Conservation (phyloP, 2,329 filamentous ascomycete species). For the Fusarium secorum region DNA sequence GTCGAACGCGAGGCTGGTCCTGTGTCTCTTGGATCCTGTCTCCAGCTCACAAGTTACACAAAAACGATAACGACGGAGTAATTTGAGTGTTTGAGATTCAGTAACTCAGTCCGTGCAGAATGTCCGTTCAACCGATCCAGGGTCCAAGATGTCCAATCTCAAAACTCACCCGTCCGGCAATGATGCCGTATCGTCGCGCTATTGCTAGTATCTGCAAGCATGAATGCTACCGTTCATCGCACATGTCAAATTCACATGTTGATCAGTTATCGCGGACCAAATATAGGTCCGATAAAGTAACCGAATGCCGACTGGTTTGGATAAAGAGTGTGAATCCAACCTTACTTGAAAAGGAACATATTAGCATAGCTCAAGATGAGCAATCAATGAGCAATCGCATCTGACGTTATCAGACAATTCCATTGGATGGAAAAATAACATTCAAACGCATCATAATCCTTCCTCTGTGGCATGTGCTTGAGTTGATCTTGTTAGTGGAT, state of each 20-base stretch:
- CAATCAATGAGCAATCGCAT: slow-evolving; percentile 15
- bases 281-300: slow-evolving; percentile 11
- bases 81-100: not conserved
- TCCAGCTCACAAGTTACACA: not conserved
- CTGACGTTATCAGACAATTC: slow-evolving; percentile 23
- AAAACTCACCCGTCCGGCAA: not conserved
- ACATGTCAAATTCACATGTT: slow-evolving; percentile 20
- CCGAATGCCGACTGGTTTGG: slow-evolving; percentile 33
- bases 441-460: slow-evolving; percentile 25
- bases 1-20: not conserved
- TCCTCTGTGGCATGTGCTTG: slow-evolving; percentile 8
- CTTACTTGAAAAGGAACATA: slow-evolving; percentile 14
- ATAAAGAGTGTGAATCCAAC: not conserved
- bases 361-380: slow-evolving; percentile 13
- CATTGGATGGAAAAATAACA: slow-evolving; percentile 27
- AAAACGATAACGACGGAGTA: not conserved
- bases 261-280: slow-evolving; percentile 8
- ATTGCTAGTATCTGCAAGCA: not conserved
- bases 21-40: not conserved
- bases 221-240: not conserved
- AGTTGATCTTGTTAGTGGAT: slow-evolving; percentile 30
- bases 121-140: not conserved
- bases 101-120: not conserved
- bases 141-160: not conserved
- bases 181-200: not conserved